Evolutionary conservation across 768 basidiomycete species (phyloP).

Genomic region (Collybia mongolica): DNA sequence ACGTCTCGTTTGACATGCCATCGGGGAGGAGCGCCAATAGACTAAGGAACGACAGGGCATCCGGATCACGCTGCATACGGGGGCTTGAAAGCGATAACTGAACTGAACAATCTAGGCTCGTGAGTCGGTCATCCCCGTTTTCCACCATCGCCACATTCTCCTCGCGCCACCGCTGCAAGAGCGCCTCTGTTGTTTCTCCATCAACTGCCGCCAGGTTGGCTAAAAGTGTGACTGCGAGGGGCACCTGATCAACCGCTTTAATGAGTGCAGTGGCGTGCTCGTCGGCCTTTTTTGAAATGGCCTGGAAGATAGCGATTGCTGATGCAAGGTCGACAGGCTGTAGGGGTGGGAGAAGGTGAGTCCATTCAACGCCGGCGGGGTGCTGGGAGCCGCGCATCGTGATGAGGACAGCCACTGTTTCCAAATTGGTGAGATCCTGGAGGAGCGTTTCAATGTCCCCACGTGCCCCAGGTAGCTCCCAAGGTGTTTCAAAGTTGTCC

Average conservation of each 20-base stretch:
- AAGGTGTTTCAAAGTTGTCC: constrained; percentile 33
- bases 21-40: constrained; percentile 27
- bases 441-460: constrained; percentile 23
- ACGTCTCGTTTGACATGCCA: constrained; percentile 18
- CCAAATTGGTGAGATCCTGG: constrained; percentile 16
- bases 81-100: constrained; percentile 27
- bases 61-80: constrained; percentile 21
- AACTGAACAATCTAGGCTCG: constrained; percentile 28
- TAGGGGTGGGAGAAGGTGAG: constrained; percentile 21
- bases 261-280: constrained; percentile 21
- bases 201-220: constrained; percentile 29
- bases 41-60: constrained; percentile 22
- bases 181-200: constrained; percentile 23
- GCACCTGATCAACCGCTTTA: constrained; percentile 28
- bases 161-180: constrained; percentile 28
- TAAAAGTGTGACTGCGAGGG: constrained; percentile 30
- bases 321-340: constrained; percentile 22
- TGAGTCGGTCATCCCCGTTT: constrained; percentile 22
- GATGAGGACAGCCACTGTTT: constrained; percentile 20
- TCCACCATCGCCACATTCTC: constrained; percentile 27
- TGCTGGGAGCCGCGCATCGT: constrained; percentile 29
- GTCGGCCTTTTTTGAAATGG: constrained; percentile 22
- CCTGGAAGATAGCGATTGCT: constrained; percentile 21
- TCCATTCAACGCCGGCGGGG: constrained; percentile 24
- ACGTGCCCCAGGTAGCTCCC: constrained; percentile 23